Percentiles rank a stretch among this genome's conserved stretches.
phyloP scores from a whole-genome alignment of 257 asterid species.

The Hygrophila difformis region DNA sequence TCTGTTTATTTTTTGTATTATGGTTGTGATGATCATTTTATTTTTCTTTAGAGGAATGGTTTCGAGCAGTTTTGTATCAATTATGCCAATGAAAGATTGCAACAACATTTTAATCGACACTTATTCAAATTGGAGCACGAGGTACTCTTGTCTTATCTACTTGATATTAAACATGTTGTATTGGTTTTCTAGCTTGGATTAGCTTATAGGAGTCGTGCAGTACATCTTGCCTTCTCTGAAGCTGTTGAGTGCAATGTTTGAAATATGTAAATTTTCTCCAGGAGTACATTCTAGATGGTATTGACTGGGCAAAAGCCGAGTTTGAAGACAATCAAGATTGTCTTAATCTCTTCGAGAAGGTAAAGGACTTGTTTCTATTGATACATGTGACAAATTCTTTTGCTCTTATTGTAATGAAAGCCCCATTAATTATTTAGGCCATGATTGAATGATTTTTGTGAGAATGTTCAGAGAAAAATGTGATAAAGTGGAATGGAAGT shows the following conservation, averaged over 20 bases:
- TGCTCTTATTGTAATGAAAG: too few species aligned
- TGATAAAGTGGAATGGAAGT: too few species aligned
- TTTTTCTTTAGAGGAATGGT: slow-evolving; percentile 67
- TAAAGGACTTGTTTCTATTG: slow-evolving; percentile 20
- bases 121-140: slow-evolving; percentile 98
- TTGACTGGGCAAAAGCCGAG: slow-evolving; percentile 97
- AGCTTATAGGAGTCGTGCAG: background rate
- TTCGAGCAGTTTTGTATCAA: slow-evolving; percentile 99
- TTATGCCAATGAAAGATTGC: slow-evolving; percentile 96
- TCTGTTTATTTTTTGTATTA: slow-evolving; percentile 12
- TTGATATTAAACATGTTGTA: background rate
- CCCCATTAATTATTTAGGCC: too few species aligned
- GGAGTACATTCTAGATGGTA: slow-evolving; percentile 98
- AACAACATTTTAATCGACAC: slow-evolving; percentile 97
- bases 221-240: background rate
- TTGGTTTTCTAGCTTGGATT: background rate
- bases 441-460: too few species aligned
- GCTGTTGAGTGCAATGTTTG: too few species aligned
- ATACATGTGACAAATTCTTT: background rate
- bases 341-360: slow-evolving; percentile 96
- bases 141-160: slow-evolving; percentile 41
- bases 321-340: slow-evolving; percentile 98
- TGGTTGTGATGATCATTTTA: slow-evolving; percentile 10
- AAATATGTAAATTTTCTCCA: slow-evolving; percentile 25
- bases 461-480: too few species aligned